Base-by-base conservation (phyloP, 345 rosid species). In the Excoecaria agallocha region DNA sequence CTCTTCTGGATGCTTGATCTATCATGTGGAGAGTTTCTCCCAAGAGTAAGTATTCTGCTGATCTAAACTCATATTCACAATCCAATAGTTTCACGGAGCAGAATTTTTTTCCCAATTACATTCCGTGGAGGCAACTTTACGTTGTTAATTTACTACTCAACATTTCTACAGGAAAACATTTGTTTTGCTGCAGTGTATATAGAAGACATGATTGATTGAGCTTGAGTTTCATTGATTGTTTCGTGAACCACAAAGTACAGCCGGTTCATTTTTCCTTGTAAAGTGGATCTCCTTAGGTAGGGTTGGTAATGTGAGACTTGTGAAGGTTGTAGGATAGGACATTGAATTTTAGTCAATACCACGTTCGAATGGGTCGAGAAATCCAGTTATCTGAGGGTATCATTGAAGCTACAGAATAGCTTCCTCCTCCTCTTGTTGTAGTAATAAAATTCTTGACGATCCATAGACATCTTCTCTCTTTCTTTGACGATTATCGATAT, bases 1-100 rank as follows among this genome's bases (percentile, higher is more conserved):
- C 39, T 57, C 73, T 70, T 55, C n/a, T 46, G 5, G 52, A 50
- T 71, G 55, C 48, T 60, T 20, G 66, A 70, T 68, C 57, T 54
- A 70, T 68, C 57, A 58, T 55, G 43, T 74, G 46, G 19, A 15
- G 58, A 54, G 43, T 62, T 74, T 72, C 66, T 69, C 80, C 76
- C 78, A 48, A 74, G 66, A 66, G 88, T 85, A 82, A 83, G 88
- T 78, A 68, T 11, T 70, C 75, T 72, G 22, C 66, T 35, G 24
- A 51, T 50, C 72, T 35, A 35, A 58, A 48, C 45, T 58, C 3
- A 16, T 22, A 45, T n/a, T 37, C 57, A 19, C 60, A 12, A 30
- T 60, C 55, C 73, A 17, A 6, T 17, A 66, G 25, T 12, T 50
- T 55, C 67, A 45, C 9, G 7, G 8, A 5, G 48, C 48, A 43